Evolutionary conservation across 768 basidiomycete species (phyloP), one percentile per base, ranked within the genome.

Genomic region (Rhizopogon vinicolor): DNA sequence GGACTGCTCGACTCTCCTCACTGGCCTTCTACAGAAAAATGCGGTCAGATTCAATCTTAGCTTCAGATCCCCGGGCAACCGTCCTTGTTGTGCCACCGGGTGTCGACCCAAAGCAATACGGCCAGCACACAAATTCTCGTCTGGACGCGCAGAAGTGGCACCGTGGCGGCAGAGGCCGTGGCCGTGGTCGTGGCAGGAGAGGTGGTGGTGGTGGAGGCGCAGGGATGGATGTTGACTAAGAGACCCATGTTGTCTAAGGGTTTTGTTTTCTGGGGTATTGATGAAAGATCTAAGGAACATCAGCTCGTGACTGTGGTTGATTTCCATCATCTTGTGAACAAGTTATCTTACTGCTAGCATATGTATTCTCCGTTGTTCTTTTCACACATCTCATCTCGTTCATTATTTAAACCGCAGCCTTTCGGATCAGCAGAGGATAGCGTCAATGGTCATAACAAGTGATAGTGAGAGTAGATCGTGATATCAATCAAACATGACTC

Each of bases 41-140:
- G 77, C 88, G 91, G 52, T 93, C 91, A 2, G 91, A 94, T 65
- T 82, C 82, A 1, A 77, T 93, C 48, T 68, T 91, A 57, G 58
- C 52, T 33, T 74, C 75, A 19, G 78, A 78, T 60, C 80, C 86
- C n/a, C 82, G 89, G 28, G 87, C 89, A 4, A 76, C 80, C 12
- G 79, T 91, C 0, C 74, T 90, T 19, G 67, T 87, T 29, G 83
- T 84, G 29, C 88, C 88, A 0, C 87, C 87, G 12, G 87, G 87
- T 7, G 67, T 81, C 5, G 75, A 88, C 56, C 75, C 80, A 0
- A 75, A 78, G 33, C 78, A 79, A 3, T 81, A 86, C 61, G 66
- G 64, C 1, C 78, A 75, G 53, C 63, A 43, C 13, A 14, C 46
- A 5, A 66, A 61, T 14, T 40, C 59, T 41, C 65, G 68, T 45